Base-by-base conservation (phyloP, 352 stramenopile species). In the Globisporangium radiosum region DNA sequence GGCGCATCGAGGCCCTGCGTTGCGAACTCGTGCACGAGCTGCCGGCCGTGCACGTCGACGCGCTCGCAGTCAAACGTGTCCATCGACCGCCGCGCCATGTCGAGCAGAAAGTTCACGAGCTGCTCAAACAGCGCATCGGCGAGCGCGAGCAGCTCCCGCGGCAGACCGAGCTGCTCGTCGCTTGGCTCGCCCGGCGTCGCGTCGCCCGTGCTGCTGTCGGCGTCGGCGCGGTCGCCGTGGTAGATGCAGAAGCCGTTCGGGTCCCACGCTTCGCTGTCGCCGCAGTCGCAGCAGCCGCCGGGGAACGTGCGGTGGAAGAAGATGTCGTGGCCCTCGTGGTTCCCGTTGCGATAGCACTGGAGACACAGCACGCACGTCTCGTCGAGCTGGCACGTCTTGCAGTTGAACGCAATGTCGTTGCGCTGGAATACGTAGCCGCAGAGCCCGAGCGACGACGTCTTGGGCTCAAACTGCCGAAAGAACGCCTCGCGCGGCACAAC, bases 351-450 rank as follows among this genome's bases (percentile, higher is more conserved):
- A 74, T 99, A 99, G 71, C 97, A 99, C 43, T 78, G 71, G 56
- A 99, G 88, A 67, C 97, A 99, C 59, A 98, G 76, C 52, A 99
- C 97, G 60, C 96, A 99, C 39, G 97, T 99, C 62, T 93, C 80
- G 72, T 99, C 97, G 10, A 91, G 87, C 66, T 99, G 94, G 70
- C 97, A 99, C 58, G 95, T 98, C 47, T 95, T 90, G 80, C 97
- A 99, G 68, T 99, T 99, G 90, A 98, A 99, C 19, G 95, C 94
- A 68, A 99, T 98, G 76, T 99, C 97, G 55, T 97, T 97, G 5
- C 92, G 79, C 60, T 97, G 85, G 68, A 99, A 99, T 37, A 98
- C 76, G 71, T 99, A 98, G 15, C 96, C 96, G 68, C 97, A 99
- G 8, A 92, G 76, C 5, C 72, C 68, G 43, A 81, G 78, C 0